Conservation (phyloP, 2,329 filamentous ascomycete genomes). For the Arachnopeziza araneosa region DNA sequence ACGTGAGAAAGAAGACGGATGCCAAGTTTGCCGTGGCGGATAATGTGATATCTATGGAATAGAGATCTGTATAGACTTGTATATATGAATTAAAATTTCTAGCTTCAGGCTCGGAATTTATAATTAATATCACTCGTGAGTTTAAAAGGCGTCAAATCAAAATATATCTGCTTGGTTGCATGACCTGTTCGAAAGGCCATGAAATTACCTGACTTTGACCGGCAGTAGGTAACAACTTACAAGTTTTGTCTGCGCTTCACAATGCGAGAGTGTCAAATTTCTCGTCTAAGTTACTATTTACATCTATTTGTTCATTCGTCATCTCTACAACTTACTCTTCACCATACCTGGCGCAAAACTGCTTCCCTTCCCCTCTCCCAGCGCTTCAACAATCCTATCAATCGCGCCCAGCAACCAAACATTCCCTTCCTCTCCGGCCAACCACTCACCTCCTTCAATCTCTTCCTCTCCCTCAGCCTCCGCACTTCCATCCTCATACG, state of each 20-base stretch:
- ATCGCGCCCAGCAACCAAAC: slow-evolving; percentile 57
- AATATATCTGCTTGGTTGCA: neutral
- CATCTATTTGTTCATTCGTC: neutral
- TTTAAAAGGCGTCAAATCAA: neutral
- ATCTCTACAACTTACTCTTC: slow-evolving; percentile 35
- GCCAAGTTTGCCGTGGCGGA: slow-evolving; percentile 60
- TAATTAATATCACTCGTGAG: neutral
- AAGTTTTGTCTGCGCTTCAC: no score
- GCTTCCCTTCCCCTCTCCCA: slow-evolving; percentile 43
- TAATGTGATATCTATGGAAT: slow-evolving; percentile 45
- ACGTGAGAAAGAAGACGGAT: slow-evolving; percentile 64
- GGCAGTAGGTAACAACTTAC: no score
- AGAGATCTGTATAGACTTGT: neutral
- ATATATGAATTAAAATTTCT: slow-evolving; percentile 1
- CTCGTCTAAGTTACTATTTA: neutral
- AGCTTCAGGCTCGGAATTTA: neutral
- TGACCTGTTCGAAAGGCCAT: neutral
- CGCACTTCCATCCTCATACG: slow-evolving; percentile 60
- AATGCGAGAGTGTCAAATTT: no score
- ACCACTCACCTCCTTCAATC: slow-evolving; percentile 50
- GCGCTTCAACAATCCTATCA: slow-evolving; percentile 46
- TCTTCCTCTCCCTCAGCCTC: slow-evolving; percentile 40
- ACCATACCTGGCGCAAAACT: slow-evolving; percentile 49
- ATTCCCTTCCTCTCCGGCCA: slow-evolving; percentile 60
- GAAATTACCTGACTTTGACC: no score